Base-by-base conservation (phyloP, 257 asterid species). In the Orobanche coerulescens region DNA sequence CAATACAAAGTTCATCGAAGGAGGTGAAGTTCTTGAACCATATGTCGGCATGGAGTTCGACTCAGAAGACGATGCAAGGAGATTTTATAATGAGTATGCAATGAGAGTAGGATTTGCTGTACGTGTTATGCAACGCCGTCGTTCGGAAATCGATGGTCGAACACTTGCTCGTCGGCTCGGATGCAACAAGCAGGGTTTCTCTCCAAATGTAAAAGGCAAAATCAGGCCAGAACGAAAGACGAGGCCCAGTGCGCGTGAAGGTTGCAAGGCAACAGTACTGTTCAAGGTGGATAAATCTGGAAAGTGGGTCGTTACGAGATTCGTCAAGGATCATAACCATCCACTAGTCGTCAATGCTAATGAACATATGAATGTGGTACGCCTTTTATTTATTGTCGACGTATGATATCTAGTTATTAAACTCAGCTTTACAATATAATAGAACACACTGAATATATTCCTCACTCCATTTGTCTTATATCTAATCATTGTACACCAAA, bases 121-220 rank as follows among this genome's bases (percentile, higher is more conserved):
- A 23, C 83, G 91, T 6, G 53, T 79, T 30, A 81, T 83, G 91
- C 87, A 78, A 39, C 77, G 85, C 2, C 85, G 82, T 7, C 74
- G 85, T 22, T 83, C 91, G 15, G 91, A 83, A 61, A 66, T 72
- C 31, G 87, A 81, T 31, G 87, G 85, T 22, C 74, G 71, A 66
- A 78, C 84, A 40, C 82, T 79, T 57, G 92, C 92, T 25, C 85
- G 82, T 14, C 74, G 88, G 12, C 81, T 84, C 18, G 92, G 92
- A 58, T 84, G 91, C 44, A 81, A 83, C 69, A 83, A 78, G 42
- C 85, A 81, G 58, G 87, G 85, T 0, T 78, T 72, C 50, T 79
- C 85, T 62, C 75, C 81, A 12, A 72, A 58, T 48, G 31, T 57
- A 5, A 73, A 71, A 66, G 79, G 75, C 16, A 68, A 65, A 65